Evolutionary conservation across 2,329 filamentous ascomycete species (phyloP), one percentile per base, ranked within the genome.

Genomic region (Drechslera avenae): DNA sequence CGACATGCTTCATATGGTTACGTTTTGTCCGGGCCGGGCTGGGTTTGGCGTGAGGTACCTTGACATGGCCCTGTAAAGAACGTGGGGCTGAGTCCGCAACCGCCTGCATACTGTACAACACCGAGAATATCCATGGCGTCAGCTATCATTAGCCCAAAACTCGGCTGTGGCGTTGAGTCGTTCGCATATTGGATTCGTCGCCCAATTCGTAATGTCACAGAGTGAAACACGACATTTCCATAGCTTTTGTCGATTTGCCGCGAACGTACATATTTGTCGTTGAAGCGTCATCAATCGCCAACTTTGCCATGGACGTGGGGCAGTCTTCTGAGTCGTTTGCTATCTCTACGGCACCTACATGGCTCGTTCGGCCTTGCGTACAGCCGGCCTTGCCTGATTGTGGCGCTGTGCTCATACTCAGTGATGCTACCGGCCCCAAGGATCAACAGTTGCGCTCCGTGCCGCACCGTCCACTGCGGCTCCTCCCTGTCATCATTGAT

Each of bases 91-190:
- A 70, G 67, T 62, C 57, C 49, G 44, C 23, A 34, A 36, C 16
- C 18, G 28, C 23, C 10, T 46, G 47, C 55, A 56, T 59, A n/a
- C n/a, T n/a, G n/a, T n/a, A 46, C 54, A 48, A 59, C 45, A 62
- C 66, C 66, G 61, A 63, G 52, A 65, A 67, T 60, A 62, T 46
- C 40, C 56, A 55, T 46, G 47, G 60, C 51, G 53, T 62, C 52
- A 63, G 54, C 67, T 67, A 69, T 69, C 59, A 66, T 66, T 71
- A 71, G 67, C 52, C 42, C 52, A 41, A n/a, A 41, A 18, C 35
- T 19, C 31, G 46, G 34, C 48, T 41, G 35, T 46, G 46, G 52
- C 47, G 45, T 46, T 52, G 51, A 32, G 40, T 56, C 35, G 44
- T 54, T 52, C 40, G 36, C 55, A 53, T 50, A 10, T 48, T 49